These are phyloP conservation scores for Penicillium dipodomyicola DNA, from an alignment of 495 filamentous ascomycete species.

Conservation along the genomic window DNA sequence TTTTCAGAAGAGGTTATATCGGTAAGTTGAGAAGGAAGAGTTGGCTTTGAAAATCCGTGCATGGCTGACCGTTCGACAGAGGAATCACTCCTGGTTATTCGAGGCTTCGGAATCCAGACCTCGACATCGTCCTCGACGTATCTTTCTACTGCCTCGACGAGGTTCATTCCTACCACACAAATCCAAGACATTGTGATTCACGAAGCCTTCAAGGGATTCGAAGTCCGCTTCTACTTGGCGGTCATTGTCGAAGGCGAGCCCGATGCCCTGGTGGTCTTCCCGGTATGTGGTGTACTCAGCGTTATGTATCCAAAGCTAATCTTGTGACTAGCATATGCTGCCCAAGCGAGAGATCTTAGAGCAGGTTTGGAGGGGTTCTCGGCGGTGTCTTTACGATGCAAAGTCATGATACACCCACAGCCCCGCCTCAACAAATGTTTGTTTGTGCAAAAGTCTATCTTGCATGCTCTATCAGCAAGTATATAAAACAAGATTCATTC, in stretches of 20 bases:
- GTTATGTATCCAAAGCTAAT: conserved; percentile 10
- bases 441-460: background rate
- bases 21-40: conserved; percentile 31
- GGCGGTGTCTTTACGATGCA: conserved; percentile 72
- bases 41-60: conserved; percentile 4
- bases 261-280: conserved; percentile 89
- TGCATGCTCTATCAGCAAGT: conserved; percentile 2
- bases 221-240: conserved; percentile 83
- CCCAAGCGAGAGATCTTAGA: conserved; percentile 70
- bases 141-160: conserved; percentile 62
- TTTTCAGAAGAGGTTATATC: conserved; percentile 50
- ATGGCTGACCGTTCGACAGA: conserved; percentile 46
- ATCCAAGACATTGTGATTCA: conserved; percentile 93
- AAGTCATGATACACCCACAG: conserved; percentile 36
- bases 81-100: conserved; percentile 84
- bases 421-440: background rate
- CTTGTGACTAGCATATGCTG: conserved; percentile 54
- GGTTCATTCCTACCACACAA: conserved; percentile 90
- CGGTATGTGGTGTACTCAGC: conserved; percentile 44
- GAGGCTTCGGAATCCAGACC: conserved; percentile 89
- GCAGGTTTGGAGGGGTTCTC: conserved; percentile 78
- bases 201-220: conserved; percentile 92
- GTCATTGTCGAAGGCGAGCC: conserved; percentile 91
- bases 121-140: conserved; percentile 63
- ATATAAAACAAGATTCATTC: conserved; percentile 18